phyloP scores from a whole-genome alignment of 371 early-diverging fungal genomes.

The Batrachochytrium dendrobatidis region DNA sequence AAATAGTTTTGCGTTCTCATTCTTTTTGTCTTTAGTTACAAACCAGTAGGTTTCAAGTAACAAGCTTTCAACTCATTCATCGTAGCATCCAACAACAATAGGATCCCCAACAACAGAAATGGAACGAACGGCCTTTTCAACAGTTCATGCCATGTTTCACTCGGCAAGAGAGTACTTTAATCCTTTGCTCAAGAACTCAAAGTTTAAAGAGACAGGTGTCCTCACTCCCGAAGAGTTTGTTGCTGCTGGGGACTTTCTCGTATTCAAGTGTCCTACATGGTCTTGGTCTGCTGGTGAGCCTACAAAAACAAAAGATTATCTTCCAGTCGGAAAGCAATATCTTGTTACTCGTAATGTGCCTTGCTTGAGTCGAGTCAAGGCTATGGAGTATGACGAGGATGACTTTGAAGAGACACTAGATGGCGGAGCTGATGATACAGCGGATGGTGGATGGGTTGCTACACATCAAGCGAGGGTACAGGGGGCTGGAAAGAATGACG shows the following conservation, averaged over 20 bases:
- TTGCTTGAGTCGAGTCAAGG: constrained; percentile 78
- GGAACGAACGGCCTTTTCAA: constrained; percentile 26
- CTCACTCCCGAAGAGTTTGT: constrained; percentile 97
- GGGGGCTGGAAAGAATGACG: constrained; percentile 24
- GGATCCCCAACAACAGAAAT: not conserved
- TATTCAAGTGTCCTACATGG: constrained; percentile 98
- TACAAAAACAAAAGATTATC: constrained; percentile 78
- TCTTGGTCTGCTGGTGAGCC: constrained; percentile 82
- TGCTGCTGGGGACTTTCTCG: constrained; percentile 93
- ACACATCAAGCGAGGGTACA: constrained; percentile 55
- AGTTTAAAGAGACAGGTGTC: constrained; percentile 82
- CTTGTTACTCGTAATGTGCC: constrained; percentile 93
- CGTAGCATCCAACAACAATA: too few species aligned
- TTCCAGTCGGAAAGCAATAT: constrained; percentile 90
- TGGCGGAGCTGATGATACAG: constrained; percentile 58
- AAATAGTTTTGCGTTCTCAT: too few species aligned
- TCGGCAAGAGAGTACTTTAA: constrained; percentile 82
- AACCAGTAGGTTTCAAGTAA: too few species aligned
- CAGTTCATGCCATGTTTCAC: constrained; percentile 61
- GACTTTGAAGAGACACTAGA: constrained; percentile 14
- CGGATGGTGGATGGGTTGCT: constrained; percentile 69
- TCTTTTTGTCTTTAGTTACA: too few species aligned
- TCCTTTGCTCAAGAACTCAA: constrained; percentile 88
- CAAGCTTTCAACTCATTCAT: too few species aligned
- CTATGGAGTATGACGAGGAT: constrained; percentile 44